phyloP scores from a whole-genome alignment of 2,329 filamentous ascomycete genomes.

The Fusarium oxysporum region DNA sequence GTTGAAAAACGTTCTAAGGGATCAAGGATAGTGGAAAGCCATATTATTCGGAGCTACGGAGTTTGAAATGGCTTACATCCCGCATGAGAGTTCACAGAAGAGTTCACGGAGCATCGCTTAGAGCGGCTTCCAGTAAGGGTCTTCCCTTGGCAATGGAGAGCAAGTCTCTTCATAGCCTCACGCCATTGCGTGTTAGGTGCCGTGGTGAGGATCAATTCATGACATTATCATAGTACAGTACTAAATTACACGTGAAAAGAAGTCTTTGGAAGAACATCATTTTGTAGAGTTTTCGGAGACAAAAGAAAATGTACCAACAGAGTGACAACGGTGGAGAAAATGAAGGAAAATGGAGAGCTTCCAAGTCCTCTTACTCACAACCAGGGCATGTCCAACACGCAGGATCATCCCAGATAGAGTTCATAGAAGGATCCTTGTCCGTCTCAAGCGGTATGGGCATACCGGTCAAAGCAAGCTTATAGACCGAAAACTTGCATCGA shows the following conservation, averaged over 20 bases:
- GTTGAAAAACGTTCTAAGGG: accelerated
- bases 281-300: background rate
- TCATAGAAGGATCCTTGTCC: background rate
- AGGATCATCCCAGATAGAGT: slow-evolving; percentile 12
- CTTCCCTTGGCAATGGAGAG: background rate
- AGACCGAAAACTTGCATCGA: background rate
- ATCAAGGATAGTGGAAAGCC: background rate
- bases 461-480: background rate
- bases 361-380: background rate
- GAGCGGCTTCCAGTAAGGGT: accelerated
- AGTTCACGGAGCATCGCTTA: accelerated
- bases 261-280: background rate
- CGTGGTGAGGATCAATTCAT: background rate
- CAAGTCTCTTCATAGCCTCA: accelerated
- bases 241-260: background rate
- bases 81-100: accelerated
- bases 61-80: accelerated
- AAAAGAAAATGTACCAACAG: background rate
- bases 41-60: accelerated
- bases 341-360: accelerated
- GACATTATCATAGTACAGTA: background rate
- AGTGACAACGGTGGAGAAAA: accelerated
- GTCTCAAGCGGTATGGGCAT: background rate
- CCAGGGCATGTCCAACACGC: slow-evolving; percentile 12
- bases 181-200: accelerated